phyloP scores from a whole-genome alignment of 139 green algal species.

The Pycnococcus provasolii region DNA sequence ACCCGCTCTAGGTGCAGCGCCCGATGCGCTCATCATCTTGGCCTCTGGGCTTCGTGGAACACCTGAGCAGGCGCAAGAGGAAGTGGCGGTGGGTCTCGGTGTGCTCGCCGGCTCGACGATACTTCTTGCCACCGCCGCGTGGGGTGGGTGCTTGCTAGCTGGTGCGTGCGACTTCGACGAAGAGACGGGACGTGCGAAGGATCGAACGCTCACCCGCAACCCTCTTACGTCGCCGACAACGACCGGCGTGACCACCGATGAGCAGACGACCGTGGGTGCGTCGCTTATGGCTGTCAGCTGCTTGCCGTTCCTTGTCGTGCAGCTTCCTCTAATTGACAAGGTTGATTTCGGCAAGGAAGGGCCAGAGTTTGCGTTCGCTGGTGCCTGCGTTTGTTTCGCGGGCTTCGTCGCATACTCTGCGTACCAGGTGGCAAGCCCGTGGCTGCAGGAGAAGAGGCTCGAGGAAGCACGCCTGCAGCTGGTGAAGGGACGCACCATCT shows the following conservation, averaged over 20 bases:
- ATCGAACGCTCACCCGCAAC: constrained; percentile 31
- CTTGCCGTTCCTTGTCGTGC: constrained; percentile 36
- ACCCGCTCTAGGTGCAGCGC: constrained; percentile 46
- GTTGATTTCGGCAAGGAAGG: background rate
- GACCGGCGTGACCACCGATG: constrained; percentile 37
- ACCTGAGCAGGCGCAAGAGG: constrained; percentile 1
- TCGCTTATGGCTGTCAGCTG: constrained; percentile 37
- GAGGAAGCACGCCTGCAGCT: constrained; percentile 25
- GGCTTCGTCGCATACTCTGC: constrained; percentile 37
- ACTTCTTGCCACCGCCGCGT: constrained; percentile 51
- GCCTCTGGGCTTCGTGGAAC: constrained; percentile 30
- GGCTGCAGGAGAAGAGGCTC: constrained; percentile 45
- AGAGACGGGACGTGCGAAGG: constrained; percentile 6
- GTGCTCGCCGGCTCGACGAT: constrained; percentile 48
- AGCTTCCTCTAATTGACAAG: constrained; percentile 21
- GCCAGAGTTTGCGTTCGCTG: constrained; percentile 4
- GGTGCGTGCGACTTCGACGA: constrained; percentile 44
- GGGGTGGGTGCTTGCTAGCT: constrained; percentile 33
- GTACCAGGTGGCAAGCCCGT: constrained; percentile 42
- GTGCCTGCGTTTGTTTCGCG: constrained; percentile 23
- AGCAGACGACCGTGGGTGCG: constrained; percentile 34
- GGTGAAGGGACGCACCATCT: background rate
- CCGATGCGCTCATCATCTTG: constrained; percentile 46
- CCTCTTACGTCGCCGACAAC: background rate
- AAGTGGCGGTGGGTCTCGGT: constrained; percentile 40